phyloP scores from a whole-genome alignment of 2,329 filamentous ascomycete species.

The Exserohilum turcica region DNA sequence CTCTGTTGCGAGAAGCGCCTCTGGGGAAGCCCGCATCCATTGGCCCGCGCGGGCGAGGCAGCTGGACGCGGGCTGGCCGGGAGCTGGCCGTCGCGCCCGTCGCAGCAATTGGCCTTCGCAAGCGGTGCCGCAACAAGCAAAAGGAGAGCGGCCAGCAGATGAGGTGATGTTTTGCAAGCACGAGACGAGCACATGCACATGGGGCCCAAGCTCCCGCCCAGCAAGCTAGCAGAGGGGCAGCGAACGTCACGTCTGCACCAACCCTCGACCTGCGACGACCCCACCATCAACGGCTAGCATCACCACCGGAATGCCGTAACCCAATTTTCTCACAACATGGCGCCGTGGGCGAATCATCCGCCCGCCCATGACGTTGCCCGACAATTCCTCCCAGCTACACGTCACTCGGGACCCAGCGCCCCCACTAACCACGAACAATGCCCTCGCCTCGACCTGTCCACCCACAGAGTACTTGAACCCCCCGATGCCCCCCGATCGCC shows the following conservation, averaged over 20 bases:
- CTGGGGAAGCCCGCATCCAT: background rate
- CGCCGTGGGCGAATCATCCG: conserved; percentile 27
- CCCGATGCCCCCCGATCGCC: conserved; percentile 26
- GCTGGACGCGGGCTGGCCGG: too few species aligned
- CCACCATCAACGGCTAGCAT: conserved; percentile 26
- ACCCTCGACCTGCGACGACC: conserved; percentile 23
- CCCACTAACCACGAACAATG: conserved; percentile 35
- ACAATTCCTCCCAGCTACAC: conserved; percentile 26
- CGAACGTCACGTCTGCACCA: conserved; percentile 18
- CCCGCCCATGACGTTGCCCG: conserved; percentile 25
- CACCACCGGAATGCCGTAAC: conserved; percentile 18
- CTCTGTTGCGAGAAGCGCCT: background rate
- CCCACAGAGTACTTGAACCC: conserved; percentile 42
- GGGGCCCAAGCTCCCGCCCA: conserved; percentile 17
- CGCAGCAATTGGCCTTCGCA: too few species aligned
- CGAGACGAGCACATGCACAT: conserved; percentile 1
- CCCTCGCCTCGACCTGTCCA: conserved; percentile 26
- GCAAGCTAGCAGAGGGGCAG: conserved; percentile 14
- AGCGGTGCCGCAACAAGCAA: too few species aligned
- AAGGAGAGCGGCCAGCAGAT: background rate
- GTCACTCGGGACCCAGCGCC: conserved; percentile 35
- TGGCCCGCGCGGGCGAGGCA: too few species aligned
- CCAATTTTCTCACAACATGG: conserved; percentile 28
- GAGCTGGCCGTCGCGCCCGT: background rate
- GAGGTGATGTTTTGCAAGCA: background rate